A percentile compares a stretch with the other conserved stretches of the same genome.
phyloP scores from a whole-genome alignment of 2,329 filamentous ascomycete genomes.

The Rosellinia necatrix region DNA sequence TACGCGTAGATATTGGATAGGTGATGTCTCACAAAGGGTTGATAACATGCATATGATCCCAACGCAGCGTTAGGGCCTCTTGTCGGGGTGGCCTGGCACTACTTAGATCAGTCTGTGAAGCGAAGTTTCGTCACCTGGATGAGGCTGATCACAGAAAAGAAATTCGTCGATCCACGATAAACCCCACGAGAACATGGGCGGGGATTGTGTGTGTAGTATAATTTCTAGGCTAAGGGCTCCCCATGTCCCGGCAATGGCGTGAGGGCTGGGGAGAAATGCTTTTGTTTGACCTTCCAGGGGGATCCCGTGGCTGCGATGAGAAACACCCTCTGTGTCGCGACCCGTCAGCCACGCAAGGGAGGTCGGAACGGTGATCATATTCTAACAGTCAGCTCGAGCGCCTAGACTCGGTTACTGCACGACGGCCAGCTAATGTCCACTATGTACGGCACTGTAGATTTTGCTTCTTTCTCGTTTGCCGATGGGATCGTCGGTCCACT shows the following conservation, averaged over 20 bases:
- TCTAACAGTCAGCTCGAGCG: constrained; percentile 2
- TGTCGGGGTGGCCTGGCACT: neutral
- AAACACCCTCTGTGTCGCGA: constrained; percentile 2
- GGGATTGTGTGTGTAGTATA: constrained; percentile 8
- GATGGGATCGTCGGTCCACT: constrained; percentile 18
- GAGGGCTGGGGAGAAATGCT: constrained; percentile 22
- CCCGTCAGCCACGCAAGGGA: constrained; percentile 22
- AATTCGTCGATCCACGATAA: neutral
- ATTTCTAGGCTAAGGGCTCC: constrained; percentile 3
- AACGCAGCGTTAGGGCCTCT: neutral
- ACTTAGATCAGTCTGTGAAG: constrained; percentile 17
- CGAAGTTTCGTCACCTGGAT: constrained; percentile 14
- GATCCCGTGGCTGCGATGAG: constrained; percentile 7
- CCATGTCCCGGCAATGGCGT: constrained; percentile 23
- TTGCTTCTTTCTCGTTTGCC: constrained; percentile 5
- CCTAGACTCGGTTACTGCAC: constrained; percentile 7
- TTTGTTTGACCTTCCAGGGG: constrained; percentile 9
- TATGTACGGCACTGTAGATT: neutral
- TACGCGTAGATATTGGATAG: constrained; percentile 7
- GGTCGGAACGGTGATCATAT: constrained; percentile 8
- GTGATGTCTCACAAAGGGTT: constrained; percentile 16
- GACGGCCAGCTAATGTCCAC: neutral
- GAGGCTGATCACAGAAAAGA: constrained; percentile 25
- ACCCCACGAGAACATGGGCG: neutral
- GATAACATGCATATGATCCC: constrained; percentile 3